Evolutionary conservation across 2,329 filamentous ascomycete genomes (phyloP).

Genomic region (Botrytis tulipae): DNA sequence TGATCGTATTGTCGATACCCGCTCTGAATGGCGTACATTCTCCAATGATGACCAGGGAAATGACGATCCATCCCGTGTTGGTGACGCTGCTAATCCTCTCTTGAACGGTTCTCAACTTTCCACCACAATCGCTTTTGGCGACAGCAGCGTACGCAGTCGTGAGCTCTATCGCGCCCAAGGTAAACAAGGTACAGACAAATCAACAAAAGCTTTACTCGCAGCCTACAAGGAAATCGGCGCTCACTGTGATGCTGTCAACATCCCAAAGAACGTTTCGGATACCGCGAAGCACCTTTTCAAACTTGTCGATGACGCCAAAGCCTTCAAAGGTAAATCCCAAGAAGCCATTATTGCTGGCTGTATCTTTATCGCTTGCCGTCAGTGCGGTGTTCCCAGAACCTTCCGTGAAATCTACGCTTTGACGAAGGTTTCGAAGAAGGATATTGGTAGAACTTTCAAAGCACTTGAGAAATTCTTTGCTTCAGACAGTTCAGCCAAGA

Average conservation of each 20-base stretch:
- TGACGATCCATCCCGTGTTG: slow-evolving; percentile 96
- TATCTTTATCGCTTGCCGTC: slow-evolving; percentile 95
- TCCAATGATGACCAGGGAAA: slow-evolving; percentile 96
- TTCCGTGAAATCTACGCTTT: slow-evolving; percentile 94
- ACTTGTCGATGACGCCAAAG: slow-evolving; percentile 84
- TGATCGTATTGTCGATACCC: slow-evolving; percentile 88
- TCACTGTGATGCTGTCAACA: slow-evolving; percentile 80
- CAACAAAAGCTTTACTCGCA: slow-evolving; percentile 74
- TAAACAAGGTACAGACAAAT: slow-evolving; percentile 76
- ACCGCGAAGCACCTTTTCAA: slow-evolving; percentile 95
- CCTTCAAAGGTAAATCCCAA: slow-evolving; percentile 93
- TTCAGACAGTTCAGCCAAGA: slow-evolving; percentile 63
- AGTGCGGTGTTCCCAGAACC: slow-evolving; percentile 80
- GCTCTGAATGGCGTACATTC: slow-evolving; percentile 98
- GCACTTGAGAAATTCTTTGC: slow-evolving; percentile 83
- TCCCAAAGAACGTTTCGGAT: slow-evolving; percentile 78
- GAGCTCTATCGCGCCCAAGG: slow-evolving; percentile 83
- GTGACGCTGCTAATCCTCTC: slow-evolving; percentile 86
- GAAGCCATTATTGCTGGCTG: slow-evolving; percentile 93
- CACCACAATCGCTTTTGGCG: slow-evolving; percentile 82
- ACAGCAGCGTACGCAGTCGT: slow-evolving; percentile 65
- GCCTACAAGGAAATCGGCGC: slow-evolving; percentile 87
- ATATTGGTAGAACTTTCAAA: slow-evolving; percentile 96
- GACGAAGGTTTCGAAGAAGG: slow-evolving; percentile 94
- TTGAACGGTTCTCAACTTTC: slow-evolving; percentile 87